Evolutionary conservation across 2,329 filamentous ascomycete species (phyloP).

Genomic region (Hortaea werneckii): DNA sequence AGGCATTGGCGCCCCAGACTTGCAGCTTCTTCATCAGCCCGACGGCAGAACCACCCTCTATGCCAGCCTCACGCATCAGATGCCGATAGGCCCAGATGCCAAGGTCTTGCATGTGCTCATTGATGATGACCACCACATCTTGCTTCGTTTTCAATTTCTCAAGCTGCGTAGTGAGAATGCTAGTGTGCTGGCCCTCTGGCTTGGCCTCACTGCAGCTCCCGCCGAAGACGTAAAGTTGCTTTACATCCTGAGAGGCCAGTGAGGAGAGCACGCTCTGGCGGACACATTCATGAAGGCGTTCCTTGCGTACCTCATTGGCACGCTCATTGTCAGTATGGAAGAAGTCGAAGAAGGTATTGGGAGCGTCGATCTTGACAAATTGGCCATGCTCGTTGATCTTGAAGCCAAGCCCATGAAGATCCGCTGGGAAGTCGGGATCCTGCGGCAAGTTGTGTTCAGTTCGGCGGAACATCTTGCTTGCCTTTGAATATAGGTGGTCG

Average conservation of each 20-base stretch:
- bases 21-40: conserved; percentile 46
- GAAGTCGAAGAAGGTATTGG: conserved; percentile 57
- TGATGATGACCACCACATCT: conserved; percentile 62
- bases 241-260: conserved; percentile 12
- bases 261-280: conserved; percentile 15
- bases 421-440: conserved; percentile 55
- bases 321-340: conserved; percentile 63
- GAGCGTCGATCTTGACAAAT: conserved; percentile 7
- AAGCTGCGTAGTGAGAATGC: conserved; percentile 52
- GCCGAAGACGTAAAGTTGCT: conserved; percentile 17
- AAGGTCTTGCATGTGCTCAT: conserved; percentile 60
- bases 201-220: conserved; percentile 2
- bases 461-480: conserved; percentile 62
- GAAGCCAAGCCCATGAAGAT: conserved; percentile 64
- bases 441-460: conserved; percentile 56
- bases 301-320: conserved; percentile 62
- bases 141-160: conserved; percentile 42
- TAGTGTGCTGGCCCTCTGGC: conserved; percentile 48
- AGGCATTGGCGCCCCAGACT: conserved; percentile 1
- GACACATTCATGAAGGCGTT: conserved; percentile 48
- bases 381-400: conserved; percentile 11
- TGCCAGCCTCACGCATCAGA: conserved; percentile 51
- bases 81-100: conserved; percentile 65
- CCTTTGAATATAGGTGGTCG: not conserved
- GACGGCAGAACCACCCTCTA: conserved; percentile 61